These are phyloP conservation scores for Emergomyces pasteurianus DNA, from an alignment of 2,329 filamentous ascomycete genomes.

Conservation along the genomic window DNA sequence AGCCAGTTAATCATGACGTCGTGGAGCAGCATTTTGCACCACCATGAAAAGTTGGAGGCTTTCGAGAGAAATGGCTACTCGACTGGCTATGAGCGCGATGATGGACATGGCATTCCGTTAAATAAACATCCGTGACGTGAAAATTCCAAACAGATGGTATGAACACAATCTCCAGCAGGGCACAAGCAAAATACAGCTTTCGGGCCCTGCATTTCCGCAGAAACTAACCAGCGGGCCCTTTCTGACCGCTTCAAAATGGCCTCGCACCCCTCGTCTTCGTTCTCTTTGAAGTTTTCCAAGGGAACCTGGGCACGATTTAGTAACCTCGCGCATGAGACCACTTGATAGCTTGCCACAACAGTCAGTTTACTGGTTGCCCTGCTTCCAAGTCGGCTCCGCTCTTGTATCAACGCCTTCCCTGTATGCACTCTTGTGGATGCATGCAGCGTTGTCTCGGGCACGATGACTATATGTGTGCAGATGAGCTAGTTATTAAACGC, in stretches of 20 bases:
- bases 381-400: background rate
- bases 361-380: constrained; percentile 9
- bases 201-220: background rate
- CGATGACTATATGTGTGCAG: background rate
- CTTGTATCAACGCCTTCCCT: constrained; percentile 1
- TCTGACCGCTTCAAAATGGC: background rate
- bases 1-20: background rate
- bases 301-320: background rate
- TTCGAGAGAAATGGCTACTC: background rate
- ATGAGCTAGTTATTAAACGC: background rate
- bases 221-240: background rate
- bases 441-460: constrained; percentile 5
- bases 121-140: background rate
- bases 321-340: constrained; percentile 2
- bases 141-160: background rate
- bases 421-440: constrained; percentile 5
- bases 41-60: background rate
- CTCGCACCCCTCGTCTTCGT: background rate
- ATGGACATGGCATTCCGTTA: background rate
- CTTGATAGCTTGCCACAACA: constrained; percentile 9
- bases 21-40: background rate
- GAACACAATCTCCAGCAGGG: background rate
- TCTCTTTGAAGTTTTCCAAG: background rate
- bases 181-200: background rate
- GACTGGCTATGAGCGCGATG: background rate